Conservation (phyloP, 2,329 filamentous ascomycete genomes). For the Colletotrichum eleusines region DNA sequence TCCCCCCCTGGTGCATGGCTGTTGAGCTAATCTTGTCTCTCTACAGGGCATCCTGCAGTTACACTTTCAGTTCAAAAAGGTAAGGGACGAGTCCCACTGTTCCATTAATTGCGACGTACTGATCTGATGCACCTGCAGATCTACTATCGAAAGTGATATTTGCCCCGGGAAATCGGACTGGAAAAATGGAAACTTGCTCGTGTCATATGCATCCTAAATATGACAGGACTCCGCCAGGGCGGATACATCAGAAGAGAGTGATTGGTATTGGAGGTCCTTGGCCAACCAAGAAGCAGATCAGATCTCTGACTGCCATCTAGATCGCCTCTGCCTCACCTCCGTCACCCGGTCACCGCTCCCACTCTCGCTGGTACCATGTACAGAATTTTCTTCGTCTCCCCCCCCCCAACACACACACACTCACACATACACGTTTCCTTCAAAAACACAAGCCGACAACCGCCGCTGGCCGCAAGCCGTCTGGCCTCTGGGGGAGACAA, state of each 20-base stretch:
- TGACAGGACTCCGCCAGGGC: constrained; percentile 17
- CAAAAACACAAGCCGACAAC: constrained; percentile 14
- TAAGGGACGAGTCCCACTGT: constrained; percentile 54
- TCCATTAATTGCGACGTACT: constrained; percentile 28
- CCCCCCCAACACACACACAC: neutral
- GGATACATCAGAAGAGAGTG: constrained; percentile 7
- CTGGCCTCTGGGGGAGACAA: constrained; percentile 15
- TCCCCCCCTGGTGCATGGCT: constrained; percentile 41
- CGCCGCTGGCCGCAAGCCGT: constrained; percentile 27
- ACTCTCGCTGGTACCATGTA: constrained; percentile 30
- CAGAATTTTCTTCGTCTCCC: constrained; percentile 1
- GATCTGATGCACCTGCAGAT: constrained; percentile 55
- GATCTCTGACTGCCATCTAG: neutral
- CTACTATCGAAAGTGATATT: constrained; percentile 68
- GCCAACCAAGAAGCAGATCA: neutral
- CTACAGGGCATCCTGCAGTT: constrained; percentile 90
- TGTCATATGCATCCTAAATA: constrained; percentile 28
- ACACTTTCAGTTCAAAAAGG: constrained; percentile 99
- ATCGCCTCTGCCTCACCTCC: constrained; percentile 17
- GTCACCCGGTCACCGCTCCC: constrained; percentile 11
- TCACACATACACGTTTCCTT: neutral
- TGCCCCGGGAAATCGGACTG: constrained; percentile 6
- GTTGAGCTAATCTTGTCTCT: constrained; percentile 46
- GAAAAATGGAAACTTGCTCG: neutral
- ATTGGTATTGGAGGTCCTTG: constrained; percentile 10